These are phyloP conservation scores for Cyberlindnera petersonii DNA, from an alignment of 805 yeast genomes.

Conservation along the genomic window DNA sequence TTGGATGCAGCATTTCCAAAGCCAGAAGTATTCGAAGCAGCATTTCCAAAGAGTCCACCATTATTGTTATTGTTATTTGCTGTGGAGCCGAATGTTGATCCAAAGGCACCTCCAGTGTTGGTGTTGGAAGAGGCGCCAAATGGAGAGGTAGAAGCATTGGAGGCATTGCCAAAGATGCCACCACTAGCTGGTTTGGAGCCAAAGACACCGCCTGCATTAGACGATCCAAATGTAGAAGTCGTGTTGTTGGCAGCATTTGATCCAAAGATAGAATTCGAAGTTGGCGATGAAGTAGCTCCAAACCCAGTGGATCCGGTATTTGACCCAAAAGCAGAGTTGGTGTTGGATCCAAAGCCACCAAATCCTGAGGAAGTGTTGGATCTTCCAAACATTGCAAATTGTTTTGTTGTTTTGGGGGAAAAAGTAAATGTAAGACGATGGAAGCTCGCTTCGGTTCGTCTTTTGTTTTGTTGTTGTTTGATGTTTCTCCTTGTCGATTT, in stretches of 20 bases:
- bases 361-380: constrained; percentile 26
- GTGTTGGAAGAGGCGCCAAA: constrained; percentile 30
- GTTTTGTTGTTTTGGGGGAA: too few species aligned
- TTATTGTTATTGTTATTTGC: constrained; percentile 24
- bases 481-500: neutral
- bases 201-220: constrained; percentile 12
- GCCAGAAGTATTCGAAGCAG: constrained; percentile 24
- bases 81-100: constrained; percentile 37
- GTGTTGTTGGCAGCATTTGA: constrained; percentile 27
- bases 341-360: constrained; percentile 33
- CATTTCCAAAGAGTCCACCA: constrained; percentile 40
- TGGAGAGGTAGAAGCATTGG: constrained; percentile 23
- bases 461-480: neutral
- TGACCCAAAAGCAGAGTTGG: constrained; percentile 30
- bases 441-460: neutral
- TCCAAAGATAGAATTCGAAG: constrained; percentile 38
- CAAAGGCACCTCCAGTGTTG: constrained; percentile 30
- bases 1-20: constrained; percentile 29
- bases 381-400: constrained; percentile 26
- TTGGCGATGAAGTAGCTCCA: constrained; percentile 27
- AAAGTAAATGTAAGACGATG: too few species aligned
- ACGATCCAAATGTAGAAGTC: constrained; percentile 27
- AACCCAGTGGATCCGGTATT: constrained; percentile 19
- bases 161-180: constrained; percentile 26
- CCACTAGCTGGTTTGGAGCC: constrained; percentile 28